Evolutionary conservation across 768 basidiomycete species (phyloP).

Genomic region (Sporobolomyces phaffii): DNA sequence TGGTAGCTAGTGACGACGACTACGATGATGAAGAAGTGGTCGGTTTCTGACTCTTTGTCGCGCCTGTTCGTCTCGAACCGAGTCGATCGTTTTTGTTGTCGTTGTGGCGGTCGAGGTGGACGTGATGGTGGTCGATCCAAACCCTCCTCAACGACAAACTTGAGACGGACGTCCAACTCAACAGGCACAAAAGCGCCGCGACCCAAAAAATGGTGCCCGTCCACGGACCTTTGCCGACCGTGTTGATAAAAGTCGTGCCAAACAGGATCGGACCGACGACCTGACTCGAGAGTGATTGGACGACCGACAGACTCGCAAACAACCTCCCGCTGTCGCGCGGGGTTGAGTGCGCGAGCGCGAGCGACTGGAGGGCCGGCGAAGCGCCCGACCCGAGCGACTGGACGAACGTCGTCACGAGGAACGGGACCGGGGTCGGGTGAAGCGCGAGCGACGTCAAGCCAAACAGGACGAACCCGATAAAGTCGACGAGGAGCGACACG

Average conservation of each 20-base stretch:
- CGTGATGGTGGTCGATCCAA: neutral
- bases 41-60: too few species aligned
- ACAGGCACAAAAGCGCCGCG: neutral
- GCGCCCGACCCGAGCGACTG: constrained; percentile 37
- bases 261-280: constrained; percentile 41
- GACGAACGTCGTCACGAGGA: constrained; percentile 33
- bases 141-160: constrained; percentile 20
- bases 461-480: constrained; percentile 30
- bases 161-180: neutral
- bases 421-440: constrained; percentile 4
- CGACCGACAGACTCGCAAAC: constrained; percentile 35
- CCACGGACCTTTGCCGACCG: constrained; percentile 10
- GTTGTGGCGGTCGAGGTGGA: neutral
- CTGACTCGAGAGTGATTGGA: constrained; percentile 28
- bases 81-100: too few species aligned
- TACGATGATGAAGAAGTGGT: too few species aligned
- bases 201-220: constrained; percentile 35
- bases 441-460: constrained; percentile 12
- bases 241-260: constrained; percentile 18
- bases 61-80: too few species aligned
- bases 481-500: constrained; percentile 32
- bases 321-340: constrained; percentile 39
- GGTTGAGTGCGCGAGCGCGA: constrained; percentile 39
- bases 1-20: too few species aligned
- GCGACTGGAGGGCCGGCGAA: constrained; percentile 37